Percentiles rank a stretch among this genome's conserved stretches.
phyloP scores from a whole-genome alignment of 2,329 filamentous ascomycete species.

The Aspergillus pseudoviridinutans region DNA sequence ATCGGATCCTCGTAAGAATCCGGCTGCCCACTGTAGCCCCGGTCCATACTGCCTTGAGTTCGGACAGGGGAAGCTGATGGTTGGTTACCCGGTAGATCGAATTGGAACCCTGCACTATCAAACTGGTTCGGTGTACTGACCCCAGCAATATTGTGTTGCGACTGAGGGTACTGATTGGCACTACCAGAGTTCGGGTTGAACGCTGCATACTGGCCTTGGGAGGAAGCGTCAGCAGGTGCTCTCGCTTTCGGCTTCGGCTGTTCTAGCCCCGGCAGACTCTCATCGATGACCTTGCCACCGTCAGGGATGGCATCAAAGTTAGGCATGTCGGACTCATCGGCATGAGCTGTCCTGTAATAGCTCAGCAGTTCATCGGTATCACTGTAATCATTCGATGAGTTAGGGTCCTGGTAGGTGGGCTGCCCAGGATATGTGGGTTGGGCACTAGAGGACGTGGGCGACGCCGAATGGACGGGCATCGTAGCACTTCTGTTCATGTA shows the following conservation, averaged over 20 bases:
- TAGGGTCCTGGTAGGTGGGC: conserved; percentile 29
- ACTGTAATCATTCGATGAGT: conserved; percentile 18
- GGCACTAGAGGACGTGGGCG: conserved; percentile 12
- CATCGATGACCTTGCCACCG: conserved; percentile 23
- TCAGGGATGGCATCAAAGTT: conserved; percentile 58
- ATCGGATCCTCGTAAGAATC: conserved; percentile 19
- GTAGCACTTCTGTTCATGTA: conserved; percentile 36
- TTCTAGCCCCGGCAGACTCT: conserved; percentile 33
- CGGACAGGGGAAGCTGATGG: conserved; percentile 12
- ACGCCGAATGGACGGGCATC: conserved; percentile 25
- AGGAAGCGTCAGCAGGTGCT: conserved; percentile 18
- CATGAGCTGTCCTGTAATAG: conserved; percentile 49
- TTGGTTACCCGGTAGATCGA: conserved; percentile 59
- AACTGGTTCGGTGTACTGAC: conserved; percentile 29
- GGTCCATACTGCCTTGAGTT: conserved; percentile 15
- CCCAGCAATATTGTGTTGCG: conserved; percentile 44
- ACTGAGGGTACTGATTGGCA: conserved; percentile 34
- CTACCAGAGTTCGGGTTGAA: conserved; percentile 30
- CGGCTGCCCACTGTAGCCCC: conserved; percentile 15
- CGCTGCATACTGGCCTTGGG: conserved; percentile 30
- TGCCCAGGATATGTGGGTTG: conserved; percentile 34
- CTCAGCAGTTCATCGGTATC: conserved; percentile 43
- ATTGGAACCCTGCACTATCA: conserved; percentile 58
- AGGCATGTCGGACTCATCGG: conserved; percentile 56
- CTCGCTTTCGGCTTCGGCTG: conserved; percentile 24